Conservation (phyloP, 2,329 filamentous ascomycete genomes). For the Amylocarpus encephaloides region DNA sequence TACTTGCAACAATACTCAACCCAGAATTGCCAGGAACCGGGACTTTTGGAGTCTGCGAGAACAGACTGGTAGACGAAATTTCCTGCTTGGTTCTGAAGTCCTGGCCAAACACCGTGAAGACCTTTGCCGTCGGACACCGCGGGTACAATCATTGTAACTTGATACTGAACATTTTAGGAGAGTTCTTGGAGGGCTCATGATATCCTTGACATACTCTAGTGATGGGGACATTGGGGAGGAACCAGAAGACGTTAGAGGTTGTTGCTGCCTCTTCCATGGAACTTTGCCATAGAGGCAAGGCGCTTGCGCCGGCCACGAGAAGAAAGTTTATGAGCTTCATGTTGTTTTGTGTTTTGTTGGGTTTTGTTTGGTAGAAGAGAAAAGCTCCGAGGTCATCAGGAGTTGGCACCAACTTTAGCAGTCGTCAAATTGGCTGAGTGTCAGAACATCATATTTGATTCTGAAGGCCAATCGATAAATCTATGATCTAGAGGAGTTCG, state of each 20-base stretch:
- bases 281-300: constrained; percentile 2
- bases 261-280: not conserved
- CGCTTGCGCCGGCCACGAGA: not conserved
- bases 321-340: constrained; percentile 5
- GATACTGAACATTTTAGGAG: constrained; percentile 9
- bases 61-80: constrained; percentile 19
- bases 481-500: no score
- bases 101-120: constrained; percentile 15
- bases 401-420: no score
- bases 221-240: constrained; percentile 13
- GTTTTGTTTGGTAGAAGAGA: not conserved
- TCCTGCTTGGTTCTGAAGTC: constrained; percentile 14
- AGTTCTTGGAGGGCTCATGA: not conserved
- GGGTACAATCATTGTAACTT: constrained; percentile 18
- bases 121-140: constrained; percentile 13
- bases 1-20: constrained; percentile 24
- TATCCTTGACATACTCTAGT: constrained; percentile 10
- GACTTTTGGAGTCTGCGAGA: constrained; percentile 16
- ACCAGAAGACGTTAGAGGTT: constrained; percentile 9
- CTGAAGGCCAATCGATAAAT: no score
- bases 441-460: not conserved
- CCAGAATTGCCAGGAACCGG: constrained; percentile 20
- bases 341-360: constrained; percentile 13
- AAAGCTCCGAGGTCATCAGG: not conserved
- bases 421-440: not conserved